Evolutionary conservation across 1,284 basidiomycete species (phyloP).

Genomic region (Thecaphora frezii): DNA sequence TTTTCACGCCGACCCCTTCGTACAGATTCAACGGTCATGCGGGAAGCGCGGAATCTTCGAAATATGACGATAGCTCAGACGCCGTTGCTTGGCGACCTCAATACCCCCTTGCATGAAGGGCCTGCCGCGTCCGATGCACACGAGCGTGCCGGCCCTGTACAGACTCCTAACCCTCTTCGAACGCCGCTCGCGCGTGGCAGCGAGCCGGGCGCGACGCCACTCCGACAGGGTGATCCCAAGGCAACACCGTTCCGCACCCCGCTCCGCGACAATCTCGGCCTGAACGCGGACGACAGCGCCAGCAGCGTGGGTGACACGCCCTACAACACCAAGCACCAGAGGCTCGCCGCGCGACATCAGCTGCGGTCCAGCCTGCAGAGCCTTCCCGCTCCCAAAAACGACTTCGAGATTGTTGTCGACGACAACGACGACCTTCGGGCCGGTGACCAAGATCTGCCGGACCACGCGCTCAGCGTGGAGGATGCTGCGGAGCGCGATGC

Average conservation of each 20-base stretch:
- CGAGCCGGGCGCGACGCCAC: slow-evolving; percentile 54
- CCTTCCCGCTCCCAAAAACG: slow-evolving; percentile 91
- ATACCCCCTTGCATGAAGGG: slow-evolving; percentile 84
- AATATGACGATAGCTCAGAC: slow-evolving; percentile 91
- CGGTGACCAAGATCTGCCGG: slow-evolving; percentile 8
- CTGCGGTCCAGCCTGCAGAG: slow-evolving; percentile 79
- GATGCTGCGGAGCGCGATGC: slow-evolving; percentile 93
- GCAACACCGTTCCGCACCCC: slow-evolving; percentile 77
- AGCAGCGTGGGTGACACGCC: slow-evolving; percentile 36
- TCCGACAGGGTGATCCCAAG: slow-evolving; percentile 12
- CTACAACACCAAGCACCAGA: slow-evolving; percentile 27
- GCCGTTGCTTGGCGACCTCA: slow-evolving; percentile 92
- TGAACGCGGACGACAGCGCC: slow-evolving; percentile 66
- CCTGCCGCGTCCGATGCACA: slow-evolving; percentile 90
- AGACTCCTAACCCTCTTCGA: slow-evolving; percentile 92
- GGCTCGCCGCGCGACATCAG: slow-evolving; percentile 59
- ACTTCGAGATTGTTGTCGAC: slow-evolving; percentile 91
- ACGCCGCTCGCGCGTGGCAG: slow-evolving; percentile 64
- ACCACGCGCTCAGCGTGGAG: slow-evolving; percentile 32
- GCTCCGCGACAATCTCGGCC: slow-evolving; percentile 82
- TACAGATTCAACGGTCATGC: slow-evolving; percentile 66
- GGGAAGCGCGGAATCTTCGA: slow-evolving; percentile 89
- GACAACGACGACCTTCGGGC: slow-evolving; percentile 40
- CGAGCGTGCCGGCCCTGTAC: slow-evolving; percentile 73
- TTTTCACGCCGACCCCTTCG: too few species aligned